phyloP scores from a whole-genome alignment of 2,329 filamentous ascomycete genomes.

The Metarhizium brunneum region DNA sequence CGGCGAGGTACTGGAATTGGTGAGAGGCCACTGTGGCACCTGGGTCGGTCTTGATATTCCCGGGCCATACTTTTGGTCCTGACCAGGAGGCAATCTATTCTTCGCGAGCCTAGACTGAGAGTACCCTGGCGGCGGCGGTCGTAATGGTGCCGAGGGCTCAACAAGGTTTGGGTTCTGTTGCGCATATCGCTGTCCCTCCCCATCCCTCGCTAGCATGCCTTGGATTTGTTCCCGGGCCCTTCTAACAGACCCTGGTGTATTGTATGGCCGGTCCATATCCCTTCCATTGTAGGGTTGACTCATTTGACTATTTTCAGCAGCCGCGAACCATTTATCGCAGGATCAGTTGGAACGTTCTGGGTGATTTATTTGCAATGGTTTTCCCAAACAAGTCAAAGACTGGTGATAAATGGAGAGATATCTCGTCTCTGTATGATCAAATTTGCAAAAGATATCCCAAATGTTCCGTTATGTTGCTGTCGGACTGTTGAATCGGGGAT shows the following conservation, averaged over 20 bases:
- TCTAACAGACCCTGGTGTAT: slow-evolving; percentile 39
- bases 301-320: slow-evolving; percentile 31
- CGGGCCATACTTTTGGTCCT: slow-evolving; percentile 12
- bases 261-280: slow-evolving; percentile 37
- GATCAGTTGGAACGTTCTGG: background rate
- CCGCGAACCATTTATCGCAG: background rate
- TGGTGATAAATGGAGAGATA: slow-evolving; percentile 6
- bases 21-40: slow-evolving; percentile 46
- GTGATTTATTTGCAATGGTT: background rate
- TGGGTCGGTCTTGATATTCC: slow-evolving; percentile 43
- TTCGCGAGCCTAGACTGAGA: slow-evolving; percentile 11
- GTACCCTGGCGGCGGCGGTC: slow-evolving; percentile 1
- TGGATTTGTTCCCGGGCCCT: slow-evolving; percentile 45
- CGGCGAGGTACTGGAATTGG: slow-evolving; percentile 26
- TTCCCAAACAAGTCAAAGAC: slow-evolving; percentile 1
- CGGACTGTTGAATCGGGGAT: slow-evolving; percentile 6
- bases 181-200: slow-evolving; percentile 9
- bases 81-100: slow-evolving; percentile 11
- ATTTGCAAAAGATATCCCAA: background rate
- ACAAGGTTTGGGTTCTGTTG: slow-evolving; percentile 10
- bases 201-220: slow-evolving; percentile 24
- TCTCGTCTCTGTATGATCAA: background rate
- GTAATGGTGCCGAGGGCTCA: background rate
- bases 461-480: background rate
- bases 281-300: slow-evolving; percentile 46